A percentile compares a stretch with the other conserved stretches of the same genome.
phyloP scores from a whole-genome alignment of 192 early-diverging fungal species.

The Umbelopsis sp. region DNA sequence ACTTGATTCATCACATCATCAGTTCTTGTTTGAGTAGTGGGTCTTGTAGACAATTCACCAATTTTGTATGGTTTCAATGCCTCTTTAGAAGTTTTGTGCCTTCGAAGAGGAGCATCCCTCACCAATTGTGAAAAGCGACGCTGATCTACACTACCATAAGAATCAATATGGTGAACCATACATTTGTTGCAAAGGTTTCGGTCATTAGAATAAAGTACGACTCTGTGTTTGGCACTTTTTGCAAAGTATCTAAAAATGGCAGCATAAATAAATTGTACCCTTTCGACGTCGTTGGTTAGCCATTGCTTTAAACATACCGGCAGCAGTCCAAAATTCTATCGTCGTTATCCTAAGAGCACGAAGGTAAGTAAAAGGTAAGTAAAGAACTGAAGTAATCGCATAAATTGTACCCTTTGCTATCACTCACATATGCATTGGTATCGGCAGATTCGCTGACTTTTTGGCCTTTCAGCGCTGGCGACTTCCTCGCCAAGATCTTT shows the following conservation, averaged over 20 bases:
- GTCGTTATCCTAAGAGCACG: constrained; percentile 42
- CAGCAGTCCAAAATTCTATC: constrained; percentile 65
- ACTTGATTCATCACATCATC: background rate
- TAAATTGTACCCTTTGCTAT: background rate
- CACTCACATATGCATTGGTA: constrained; percentile 22
- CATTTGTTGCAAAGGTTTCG: constrained; percentile 60
- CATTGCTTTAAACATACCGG: constrained; percentile 35
- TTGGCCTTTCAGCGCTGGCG: constrained; percentile 49
- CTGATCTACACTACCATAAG: constrained; percentile 18
- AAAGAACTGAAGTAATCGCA: background rate
- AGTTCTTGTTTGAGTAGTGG: background rate
- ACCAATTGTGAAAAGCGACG: background rate
- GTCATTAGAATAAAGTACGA: constrained; percentile 60
- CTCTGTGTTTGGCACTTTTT: constrained; percentile 9
- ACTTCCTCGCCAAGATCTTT: constrained; percentile 36
- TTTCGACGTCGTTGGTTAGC: background rate
- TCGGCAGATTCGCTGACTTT: constrained; percentile 49
- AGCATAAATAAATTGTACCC: background rate
- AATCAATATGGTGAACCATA: constrained; percentile 52
- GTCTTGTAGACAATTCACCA: background rate
- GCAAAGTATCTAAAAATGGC: constrained; percentile 32
- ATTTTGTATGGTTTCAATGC: background rate
- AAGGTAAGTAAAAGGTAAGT: background rate
- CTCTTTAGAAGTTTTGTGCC: background rate
- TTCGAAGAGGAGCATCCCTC: background rate